A percentile compares a stretch with the other conserved stretches of the same genome.
Conservation (phyloP, 257 asterid genomes). For the Eucommia ulmoides region DNA sequence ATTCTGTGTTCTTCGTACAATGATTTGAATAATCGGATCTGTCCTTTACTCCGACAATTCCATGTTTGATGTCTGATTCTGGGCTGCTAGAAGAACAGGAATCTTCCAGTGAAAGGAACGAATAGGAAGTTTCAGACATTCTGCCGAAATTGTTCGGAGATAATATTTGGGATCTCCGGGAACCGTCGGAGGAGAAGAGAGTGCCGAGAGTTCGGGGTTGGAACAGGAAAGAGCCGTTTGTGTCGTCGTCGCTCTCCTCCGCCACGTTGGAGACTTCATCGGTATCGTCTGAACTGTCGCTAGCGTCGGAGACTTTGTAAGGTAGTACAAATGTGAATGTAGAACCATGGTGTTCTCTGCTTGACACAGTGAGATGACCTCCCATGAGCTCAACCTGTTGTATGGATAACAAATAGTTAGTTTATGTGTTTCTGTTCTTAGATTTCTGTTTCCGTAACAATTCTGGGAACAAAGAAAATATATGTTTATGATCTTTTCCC, state of each 20-base stretch:
- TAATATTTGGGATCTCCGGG: constrained; percentile 34
- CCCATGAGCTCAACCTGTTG: constrained; percentile 95
- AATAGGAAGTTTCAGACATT: constrained; percentile 23
- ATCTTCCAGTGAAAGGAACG: constrained; percentile 36
- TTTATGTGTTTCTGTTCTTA: too few species aligned
- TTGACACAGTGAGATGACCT: constrained; percentile 64
- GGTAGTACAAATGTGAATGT: constrained; percentile 75
- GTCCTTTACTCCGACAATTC: constrained; percentile 12
- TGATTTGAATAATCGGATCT: constrained; percentile 10
- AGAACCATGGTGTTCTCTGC: constrained; percentile 62
- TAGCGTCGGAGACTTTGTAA: constrained; percentile 46
- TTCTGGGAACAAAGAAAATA: too few species aligned
- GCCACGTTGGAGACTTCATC: constrained; percentile 54
- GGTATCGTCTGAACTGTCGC: constrained; percentile 53
- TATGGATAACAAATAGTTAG: too few species aligned
- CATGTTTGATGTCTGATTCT: constrained; percentile 15
- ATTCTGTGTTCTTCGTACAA: constrained; percentile 10
- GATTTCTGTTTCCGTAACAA: too few species aligned
- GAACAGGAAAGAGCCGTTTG: constrained; percentile 52
- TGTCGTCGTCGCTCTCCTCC: constrained; percentile 51
- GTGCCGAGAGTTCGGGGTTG: constrained; percentile 67
- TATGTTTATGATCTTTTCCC: too few species aligned
- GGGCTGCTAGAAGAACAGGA: constrained; percentile 27
- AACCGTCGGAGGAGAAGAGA: constrained; percentile 39
- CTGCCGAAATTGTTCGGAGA: constrained; percentile 24